Conservation (phyloP, 306 rosid species). For the Quercus variabilis region DNA sequence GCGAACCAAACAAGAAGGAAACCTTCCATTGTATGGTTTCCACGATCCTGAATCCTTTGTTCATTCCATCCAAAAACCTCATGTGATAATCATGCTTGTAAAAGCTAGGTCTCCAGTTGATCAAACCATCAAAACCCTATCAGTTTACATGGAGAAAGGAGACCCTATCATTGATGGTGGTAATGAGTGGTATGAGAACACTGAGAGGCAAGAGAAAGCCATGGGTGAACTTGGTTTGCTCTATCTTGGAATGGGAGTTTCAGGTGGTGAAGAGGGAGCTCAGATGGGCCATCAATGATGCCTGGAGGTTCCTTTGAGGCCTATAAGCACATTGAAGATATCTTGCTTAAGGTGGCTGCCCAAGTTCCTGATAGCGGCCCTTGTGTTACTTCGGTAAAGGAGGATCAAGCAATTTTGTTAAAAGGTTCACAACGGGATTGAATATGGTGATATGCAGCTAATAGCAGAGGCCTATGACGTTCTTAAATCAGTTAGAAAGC, state of each 20-base stretch:
- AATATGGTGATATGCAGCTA: slow-evolving; percentile 41
- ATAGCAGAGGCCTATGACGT: slow-evolving; percentile 41
- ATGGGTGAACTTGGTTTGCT: slow-evolving; percentile 35
- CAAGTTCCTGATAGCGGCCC: slow-evolving; percentile 45
- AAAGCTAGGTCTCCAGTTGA: slow-evolving; percentile 44
- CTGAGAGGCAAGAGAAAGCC: slow-evolving; percentile 36
- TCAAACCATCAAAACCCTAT: slow-evolving; percentile 33
- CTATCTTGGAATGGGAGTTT: slow-evolving; percentile 45
- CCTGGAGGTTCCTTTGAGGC: slow-evolving; percentile 41
- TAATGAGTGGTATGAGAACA: slow-evolving; percentile 41
- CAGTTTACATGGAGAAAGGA: slow-evolving; percentile 39
- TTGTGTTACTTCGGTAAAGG: slow-evolving; percentile 33
- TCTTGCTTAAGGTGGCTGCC: slow-evolving; percentile 42
- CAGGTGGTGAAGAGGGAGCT: slow-evolving; percentile 39
- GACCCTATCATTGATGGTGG: slow-evolving; percentile 43
- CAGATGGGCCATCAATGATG: slow-evolving; percentile 40
- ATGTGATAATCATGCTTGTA: slow-evolving; percentile 38
- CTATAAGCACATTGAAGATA: slow-evolving; percentile 38
- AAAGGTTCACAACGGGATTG: slow-evolving; percentile 41
- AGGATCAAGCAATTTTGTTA: slow-evolving; percentile 34
- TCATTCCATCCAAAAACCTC: slow-evolving; percentile 34
- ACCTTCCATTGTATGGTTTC: slow-evolving; percentile 35
- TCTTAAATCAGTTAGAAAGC: slow-evolving; percentile 33
- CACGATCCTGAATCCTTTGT: slow-evolving; percentile 38
- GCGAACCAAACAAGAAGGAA: slow-evolving; percentile 30